Evolutionary conservation across 805 yeast species (phyloP).

Genomic region (Wickerhamomyces canadensis): DNA sequence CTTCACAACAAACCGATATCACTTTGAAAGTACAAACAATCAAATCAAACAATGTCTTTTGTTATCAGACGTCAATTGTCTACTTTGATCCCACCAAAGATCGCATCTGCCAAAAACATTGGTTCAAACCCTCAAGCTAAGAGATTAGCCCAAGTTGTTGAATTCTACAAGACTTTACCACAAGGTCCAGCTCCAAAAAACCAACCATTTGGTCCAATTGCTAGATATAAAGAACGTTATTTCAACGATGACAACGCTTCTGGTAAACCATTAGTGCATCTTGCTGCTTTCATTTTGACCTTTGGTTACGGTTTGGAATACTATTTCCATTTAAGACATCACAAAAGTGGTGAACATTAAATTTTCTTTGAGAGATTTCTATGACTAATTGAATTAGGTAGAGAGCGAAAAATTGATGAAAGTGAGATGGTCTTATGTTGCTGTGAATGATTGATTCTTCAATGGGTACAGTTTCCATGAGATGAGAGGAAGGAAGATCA

Average conservation of each 20-base stretch:
- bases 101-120: constrained; percentile 92
- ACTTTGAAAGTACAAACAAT: not conserved
- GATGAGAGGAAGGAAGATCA: too few species aligned
- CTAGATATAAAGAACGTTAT: constrained; percentile 80
- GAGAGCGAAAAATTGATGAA: too few species aligned
- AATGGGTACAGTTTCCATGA: too few species aligned
- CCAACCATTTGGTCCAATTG: constrained; percentile 62
- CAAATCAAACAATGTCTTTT: constrained; percentile 54
- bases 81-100: constrained; percentile 97
- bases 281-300: constrained; percentile 58
- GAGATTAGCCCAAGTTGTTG: constrained; percentile 92
- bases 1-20: not conserved
- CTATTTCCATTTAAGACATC: constrained; percentile 78
- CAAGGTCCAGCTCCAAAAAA: constrained; percentile 83
- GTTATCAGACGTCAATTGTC: constrained; percentile 90
- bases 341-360: constrained; percentile 43
- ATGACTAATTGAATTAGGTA: too few species aligned
- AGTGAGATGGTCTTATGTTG: too few species aligned
- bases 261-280: constrained; percentile 78
- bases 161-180: constrained; percentile 94
- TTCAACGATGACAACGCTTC: constrained; percentile 80
- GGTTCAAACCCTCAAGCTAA: constrained; percentile 95
- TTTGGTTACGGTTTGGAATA: constrained; percentile 91
- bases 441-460: too few species aligned
- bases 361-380: not conserved